phyloP scores from a whole-genome alignment of 2,329 filamentous ascomycete species.

The Paracoccidioides brasiliensis region DNA sequence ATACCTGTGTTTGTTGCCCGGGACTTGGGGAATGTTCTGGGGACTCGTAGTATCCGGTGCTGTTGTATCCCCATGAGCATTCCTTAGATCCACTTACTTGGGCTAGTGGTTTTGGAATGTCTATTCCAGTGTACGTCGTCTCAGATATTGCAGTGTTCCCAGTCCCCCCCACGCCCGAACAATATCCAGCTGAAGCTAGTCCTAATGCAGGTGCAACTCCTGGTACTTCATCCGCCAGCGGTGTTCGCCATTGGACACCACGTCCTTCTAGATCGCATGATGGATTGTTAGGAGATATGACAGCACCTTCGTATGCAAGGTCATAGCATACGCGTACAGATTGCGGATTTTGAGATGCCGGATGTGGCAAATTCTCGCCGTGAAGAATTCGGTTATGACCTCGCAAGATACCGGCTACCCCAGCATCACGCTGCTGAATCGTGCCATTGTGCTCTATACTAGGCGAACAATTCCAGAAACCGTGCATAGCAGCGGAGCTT shows the following conservation, averaged over 20 bases:
- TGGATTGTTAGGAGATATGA: background rate
- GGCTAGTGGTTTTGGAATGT: too few species aligned
- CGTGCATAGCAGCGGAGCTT: background rate
- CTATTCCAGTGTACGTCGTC: background rate
- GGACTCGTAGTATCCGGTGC: background rate
- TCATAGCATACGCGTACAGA: background rate
- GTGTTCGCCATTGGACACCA: background rate
- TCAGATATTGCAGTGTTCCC: background rate
- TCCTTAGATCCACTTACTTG: background rate
- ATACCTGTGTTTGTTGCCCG: background rate
- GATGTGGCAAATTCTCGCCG: background rate
- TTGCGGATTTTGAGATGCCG: background rate
- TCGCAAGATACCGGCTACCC: background rate
- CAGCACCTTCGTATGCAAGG: background rate
- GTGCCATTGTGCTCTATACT: background rate
- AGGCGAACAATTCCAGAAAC: background rate
- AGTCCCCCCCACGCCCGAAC: background rate
- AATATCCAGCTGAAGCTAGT: background rate
- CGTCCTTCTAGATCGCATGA: background rate
- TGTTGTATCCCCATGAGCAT: background rate
- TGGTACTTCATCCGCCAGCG: background rate
- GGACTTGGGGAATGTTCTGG: background rate
- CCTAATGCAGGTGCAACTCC: background rate
- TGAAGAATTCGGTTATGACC: background rate
- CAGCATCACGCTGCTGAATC: too few species aligned